Evolutionary conservation across 495 filamentous ascomycete species (phyloP).

Genomic region (Talaromyces adpressus): DNA sequence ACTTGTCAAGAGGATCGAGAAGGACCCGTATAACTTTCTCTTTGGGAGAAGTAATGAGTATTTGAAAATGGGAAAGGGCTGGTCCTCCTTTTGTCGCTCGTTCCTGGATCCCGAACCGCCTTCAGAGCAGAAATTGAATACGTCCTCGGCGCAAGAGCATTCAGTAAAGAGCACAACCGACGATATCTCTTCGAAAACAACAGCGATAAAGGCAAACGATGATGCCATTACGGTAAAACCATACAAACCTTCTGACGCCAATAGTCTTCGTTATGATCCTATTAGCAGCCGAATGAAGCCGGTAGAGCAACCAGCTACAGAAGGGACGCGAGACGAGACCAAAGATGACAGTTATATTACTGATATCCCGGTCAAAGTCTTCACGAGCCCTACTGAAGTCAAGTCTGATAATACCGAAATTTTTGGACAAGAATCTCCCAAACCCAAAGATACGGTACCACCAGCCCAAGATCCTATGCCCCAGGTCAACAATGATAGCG

Average conservation of each 20-base stretch:
- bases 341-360: neutral
- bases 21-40: conserved; percentile 33
- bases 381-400: neutral
- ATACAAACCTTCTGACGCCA: conserved; percentile 4
- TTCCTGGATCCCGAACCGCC: conserved; percentile 14
- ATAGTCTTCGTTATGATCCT: conserved; percentile 26
- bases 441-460: neutral
- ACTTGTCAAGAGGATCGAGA: conserved; percentile 28
- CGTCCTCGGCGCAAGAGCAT: neutral
- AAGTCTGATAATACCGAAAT: neutral
- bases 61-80: conserved; percentile 11
- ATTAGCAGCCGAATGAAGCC: conserved; percentile 35
- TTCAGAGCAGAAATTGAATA: neutral
- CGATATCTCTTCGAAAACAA: conserved; percentile 4
- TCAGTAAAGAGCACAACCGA: conserved; percentile 6
- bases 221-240: conserved; percentile 8
- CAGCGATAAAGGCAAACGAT: neutral
- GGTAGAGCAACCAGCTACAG: neutral
- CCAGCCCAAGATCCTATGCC: neutral
- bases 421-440: neutral
- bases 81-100: conserved; percentile 22
- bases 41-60: conserved; percentile 33
- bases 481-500: neutral
- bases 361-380: conserved; percentile 2
- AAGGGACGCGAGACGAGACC: neutral